A percentile compares a stretch with the other conserved stretches of the same genome.
Conservation (phyloP, 495 filamentous ascomycete genomes). For the Mycothermus thermophilus region DNA sequence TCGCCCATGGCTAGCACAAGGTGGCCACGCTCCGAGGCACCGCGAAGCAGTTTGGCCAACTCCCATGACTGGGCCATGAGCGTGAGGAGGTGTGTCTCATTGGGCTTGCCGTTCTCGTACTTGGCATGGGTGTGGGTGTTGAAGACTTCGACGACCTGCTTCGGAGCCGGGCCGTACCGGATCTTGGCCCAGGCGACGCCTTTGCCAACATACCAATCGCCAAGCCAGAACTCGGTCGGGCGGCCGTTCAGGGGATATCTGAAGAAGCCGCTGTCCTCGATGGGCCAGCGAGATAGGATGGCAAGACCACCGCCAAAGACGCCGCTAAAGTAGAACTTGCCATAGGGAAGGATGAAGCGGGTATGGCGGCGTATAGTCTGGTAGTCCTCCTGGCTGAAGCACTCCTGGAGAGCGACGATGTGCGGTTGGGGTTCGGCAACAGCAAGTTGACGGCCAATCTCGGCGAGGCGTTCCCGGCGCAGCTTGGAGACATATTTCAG, state of each 20-base stretch:
- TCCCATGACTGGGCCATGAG: constrained; percentile 95
- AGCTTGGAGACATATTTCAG: constrained; percentile 74
- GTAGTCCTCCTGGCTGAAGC: constrained; percentile 89
- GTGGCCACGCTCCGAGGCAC: constrained; percentile 71
- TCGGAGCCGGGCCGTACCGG: constrained; percentile 48
- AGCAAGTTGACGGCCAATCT: constrained; percentile 70
- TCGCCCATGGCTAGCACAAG: constrained; percentile 77
- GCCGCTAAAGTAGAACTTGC: constrained; percentile 85
- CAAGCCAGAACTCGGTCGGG: constrained; percentile 82
- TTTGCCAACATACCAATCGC: constrained; percentile 92
- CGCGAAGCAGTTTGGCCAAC: constrained; percentile 78
- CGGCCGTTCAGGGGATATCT: constrained; percentile 86
- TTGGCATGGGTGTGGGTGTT: constrained; percentile 83
- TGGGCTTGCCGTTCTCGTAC: constrained; percentile 55
- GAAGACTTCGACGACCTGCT: constrained; percentile 79
- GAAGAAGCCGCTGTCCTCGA: constrained; percentile 79
- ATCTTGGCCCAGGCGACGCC: constrained; percentile 80
- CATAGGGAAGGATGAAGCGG: constrained; percentile 67
- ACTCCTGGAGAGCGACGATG: constrained; percentile 91
- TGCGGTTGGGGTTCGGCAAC: constrained; percentile 53
- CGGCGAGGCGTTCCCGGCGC: constrained; percentile 62
- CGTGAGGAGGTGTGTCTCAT: constrained; percentile 82
- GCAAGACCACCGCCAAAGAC: constrained; percentile 81
- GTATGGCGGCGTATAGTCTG: constrained; percentile 63
- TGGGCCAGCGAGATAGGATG: constrained; percentile 93